These are phyloP conservation scores for Acacia crassicarpa DNA, from an alignment of 306 rosid species.

Conservation along the genomic window DNA sequence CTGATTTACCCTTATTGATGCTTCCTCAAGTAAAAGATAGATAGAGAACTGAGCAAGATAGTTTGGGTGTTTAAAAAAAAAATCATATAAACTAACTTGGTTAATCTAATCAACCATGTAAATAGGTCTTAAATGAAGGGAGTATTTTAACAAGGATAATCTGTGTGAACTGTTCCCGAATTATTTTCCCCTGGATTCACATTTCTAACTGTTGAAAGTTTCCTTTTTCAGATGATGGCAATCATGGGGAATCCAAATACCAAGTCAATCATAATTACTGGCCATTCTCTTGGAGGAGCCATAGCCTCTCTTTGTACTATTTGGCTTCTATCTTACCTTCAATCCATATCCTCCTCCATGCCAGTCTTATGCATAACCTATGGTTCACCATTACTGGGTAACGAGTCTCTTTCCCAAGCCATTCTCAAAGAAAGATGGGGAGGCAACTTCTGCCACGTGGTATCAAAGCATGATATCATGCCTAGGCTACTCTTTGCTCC, in stretches of 20 bases:
- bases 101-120: no score
- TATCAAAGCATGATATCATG: conserved; percentile 72
- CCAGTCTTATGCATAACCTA: conserved; percentile 69
- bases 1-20: no score
- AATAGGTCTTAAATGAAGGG: no score
- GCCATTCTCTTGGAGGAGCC: conserved; percentile 83
- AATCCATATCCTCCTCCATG: conserved; percentile 30
- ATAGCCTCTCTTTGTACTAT: conserved; percentile 66
- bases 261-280: conserved; percentile 71
- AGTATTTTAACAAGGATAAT: background rate
- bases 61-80: no score
- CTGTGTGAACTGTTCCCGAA: background rate
- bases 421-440: conserved; percentile 73
- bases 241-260: conserved; percentile 35
- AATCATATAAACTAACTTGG: no score
- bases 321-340: conserved; percentile 62
- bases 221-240: conserved; percentile 46
- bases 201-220: background rate
- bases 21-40: no score
- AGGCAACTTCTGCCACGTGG: conserved; percentile 67
- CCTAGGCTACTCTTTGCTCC: conserved; percentile 72
- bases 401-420: conserved; percentile 56
- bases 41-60: no score
- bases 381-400: conserved; percentile 82
- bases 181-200: background rate